These are phyloP conservation scores for Penicillium crustosum DNA, from an alignment of 2,329 filamentous ascomycete species.

Conservation along the genomic window DNA sequence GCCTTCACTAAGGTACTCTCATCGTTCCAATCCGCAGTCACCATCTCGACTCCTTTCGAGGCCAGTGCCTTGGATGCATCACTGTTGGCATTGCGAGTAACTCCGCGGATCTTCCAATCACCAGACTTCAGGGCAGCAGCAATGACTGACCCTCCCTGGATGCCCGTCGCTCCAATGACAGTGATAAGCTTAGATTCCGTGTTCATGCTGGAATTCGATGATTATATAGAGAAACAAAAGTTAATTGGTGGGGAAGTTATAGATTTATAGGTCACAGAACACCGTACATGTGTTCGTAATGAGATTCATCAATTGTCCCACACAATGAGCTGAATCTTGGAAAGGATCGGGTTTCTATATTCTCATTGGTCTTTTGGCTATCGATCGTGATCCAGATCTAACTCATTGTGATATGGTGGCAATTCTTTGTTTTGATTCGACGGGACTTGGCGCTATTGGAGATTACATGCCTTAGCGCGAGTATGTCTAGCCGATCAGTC, in stretches of 20 bases:
- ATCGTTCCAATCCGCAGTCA: slow-evolving; percentile 2
- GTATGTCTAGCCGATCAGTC: too few species aligned
- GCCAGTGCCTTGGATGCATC: neutral
- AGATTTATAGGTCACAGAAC: neutral
- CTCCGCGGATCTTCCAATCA: slow-evolving; percentile 2
- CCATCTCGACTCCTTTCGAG: slow-evolving; percentile 8
- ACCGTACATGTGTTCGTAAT: neutral
- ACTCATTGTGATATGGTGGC: too few species aligned
- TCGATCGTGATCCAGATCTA: too few species aligned
- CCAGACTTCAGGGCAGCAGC: neutral
- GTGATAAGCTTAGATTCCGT: neutral
- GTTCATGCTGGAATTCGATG: neutral
- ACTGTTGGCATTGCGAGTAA: slow-evolving; percentile 6
- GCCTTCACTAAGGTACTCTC: slow-evolving; percentile 1
- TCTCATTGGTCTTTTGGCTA: neutral
- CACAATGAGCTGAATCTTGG: neutral
- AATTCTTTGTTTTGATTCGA: too few species aligned
- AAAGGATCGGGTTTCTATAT: neutral
- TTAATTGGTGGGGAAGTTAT: neutral
- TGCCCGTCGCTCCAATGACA: slow-evolving; percentile 6
- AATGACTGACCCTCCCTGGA: slow-evolving; percentile 8
- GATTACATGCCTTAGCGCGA: too few species aligned
- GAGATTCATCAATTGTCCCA: neutral
- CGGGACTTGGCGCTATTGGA: too few species aligned
- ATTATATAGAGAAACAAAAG: neutral